These are phyloP conservation scores for Actinomortierella wolfii DNA, from an alignment of 371 early-diverging fungal genomes.

Conservation along the genomic window DNA sequence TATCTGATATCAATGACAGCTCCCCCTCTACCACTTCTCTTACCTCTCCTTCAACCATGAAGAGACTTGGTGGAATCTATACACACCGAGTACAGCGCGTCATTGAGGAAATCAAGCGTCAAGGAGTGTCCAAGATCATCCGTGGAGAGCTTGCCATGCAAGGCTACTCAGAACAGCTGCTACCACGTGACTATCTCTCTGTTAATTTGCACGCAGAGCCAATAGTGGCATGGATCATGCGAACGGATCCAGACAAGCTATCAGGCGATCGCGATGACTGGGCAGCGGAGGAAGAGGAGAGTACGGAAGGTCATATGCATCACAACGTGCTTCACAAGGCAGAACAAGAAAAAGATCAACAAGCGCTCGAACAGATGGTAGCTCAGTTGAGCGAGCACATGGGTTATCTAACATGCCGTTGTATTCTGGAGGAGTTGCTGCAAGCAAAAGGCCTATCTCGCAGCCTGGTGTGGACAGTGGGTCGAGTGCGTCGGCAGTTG, in stretches of 20 bases:
- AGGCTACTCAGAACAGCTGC: conserved; percentile 17
- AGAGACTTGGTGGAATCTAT: conserved; percentile 30
- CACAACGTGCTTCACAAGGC: background rate
- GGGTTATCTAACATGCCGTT: conserved; percentile 22
- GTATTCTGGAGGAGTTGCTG: conserved; percentile 40
- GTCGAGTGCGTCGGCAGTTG: conserved; percentile 19
- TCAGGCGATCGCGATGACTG: background rate
- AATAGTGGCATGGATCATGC: conserved; percentile 26
- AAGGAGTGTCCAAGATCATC: conserved; percentile 7
- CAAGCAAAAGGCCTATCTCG: conserved; percentile 16
- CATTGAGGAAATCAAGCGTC: conserved; percentile 11
- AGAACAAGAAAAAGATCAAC: conserved; percentile 11
- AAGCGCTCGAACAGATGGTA: conserved; percentile 9
- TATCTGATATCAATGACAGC: conserved; percentile 9
- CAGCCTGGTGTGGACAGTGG: conserved; percentile 36
- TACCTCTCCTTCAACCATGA: no score
- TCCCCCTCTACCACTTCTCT: conserved; percentile 1
- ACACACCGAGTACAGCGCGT: conserved; percentile 19
- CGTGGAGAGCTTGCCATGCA: conserved; percentile 27
- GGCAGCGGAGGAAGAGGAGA: background rate
- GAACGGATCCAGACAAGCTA: background rate
- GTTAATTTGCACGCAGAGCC: conserved; percentile 22
- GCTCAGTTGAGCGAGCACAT: conserved; percentile 8
- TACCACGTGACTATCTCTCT: conserved; percentile 26
- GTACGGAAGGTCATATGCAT: background rate